Conservation (phyloP, 2,329 filamentous ascomycete species). For the Xylaria multiplex region DNA sequence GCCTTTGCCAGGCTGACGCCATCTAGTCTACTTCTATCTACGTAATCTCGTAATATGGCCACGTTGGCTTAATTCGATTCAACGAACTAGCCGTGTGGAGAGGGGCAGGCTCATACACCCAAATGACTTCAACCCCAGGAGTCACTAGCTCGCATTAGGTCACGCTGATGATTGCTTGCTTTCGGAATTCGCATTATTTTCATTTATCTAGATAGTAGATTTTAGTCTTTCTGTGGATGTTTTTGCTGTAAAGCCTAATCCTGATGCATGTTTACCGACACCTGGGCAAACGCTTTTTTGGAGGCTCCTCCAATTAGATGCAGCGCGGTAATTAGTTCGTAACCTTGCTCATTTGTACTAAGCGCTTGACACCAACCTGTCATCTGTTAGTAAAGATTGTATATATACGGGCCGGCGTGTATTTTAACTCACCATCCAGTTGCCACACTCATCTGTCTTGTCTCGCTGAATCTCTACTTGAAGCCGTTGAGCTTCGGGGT, state of each 20-base stretch:
- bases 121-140: too few species aligned
- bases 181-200: background rate
- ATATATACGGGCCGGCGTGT: background rate
- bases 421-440: constrained; percentile 80
- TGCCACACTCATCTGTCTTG: constrained; percentile 81
- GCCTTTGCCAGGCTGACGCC: constrained; percentile 2
- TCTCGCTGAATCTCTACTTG: constrained; percentile 81
- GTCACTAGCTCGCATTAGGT: too few species aligned
- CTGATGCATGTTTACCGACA: constrained; percentile 7
- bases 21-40: background rate
- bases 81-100: background rate
- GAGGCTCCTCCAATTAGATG: background rate
- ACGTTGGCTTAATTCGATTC: too few species aligned
- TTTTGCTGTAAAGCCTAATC: constrained; percentile 10
- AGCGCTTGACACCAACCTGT: constrained; percentile 78
- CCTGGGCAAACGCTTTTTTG: background rate
- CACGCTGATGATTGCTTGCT: background rate
- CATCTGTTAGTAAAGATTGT: constrained; percentile 53
- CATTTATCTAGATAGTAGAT: constrained; percentile 10
- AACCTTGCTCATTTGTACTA: constrained; percentile 82
- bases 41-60: background rate
- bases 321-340: constrained; percentile 53
- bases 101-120: background rate
- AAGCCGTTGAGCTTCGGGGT: constrained; percentile 71
- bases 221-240: constrained; percentile 5